These are phyloP conservation scores for Letharia lupina DNA, from an alignment of 495 filamentous ascomycete genomes.

Conservation along the genomic window DNA sequence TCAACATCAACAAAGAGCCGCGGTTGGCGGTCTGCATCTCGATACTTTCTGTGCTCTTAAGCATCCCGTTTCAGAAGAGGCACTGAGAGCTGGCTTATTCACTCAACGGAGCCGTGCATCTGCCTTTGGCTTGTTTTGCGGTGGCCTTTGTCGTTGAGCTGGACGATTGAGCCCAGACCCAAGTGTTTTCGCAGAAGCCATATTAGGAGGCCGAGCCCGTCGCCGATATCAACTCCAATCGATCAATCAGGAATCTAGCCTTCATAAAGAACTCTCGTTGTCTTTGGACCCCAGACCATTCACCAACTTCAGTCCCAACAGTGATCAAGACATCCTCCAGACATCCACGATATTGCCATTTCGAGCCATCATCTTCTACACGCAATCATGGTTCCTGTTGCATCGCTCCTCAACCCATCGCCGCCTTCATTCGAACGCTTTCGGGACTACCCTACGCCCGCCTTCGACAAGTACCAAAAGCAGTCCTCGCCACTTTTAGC, in stretches of 20 bases:
- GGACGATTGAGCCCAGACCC: slow-evolving; percentile 4
- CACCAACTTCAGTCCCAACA: background rate
- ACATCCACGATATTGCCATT: background rate
- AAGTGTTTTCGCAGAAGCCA: slow-evolving; percentile 1
- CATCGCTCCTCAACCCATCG: slow-evolving; percentile 54
- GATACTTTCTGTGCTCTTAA: slow-evolving; percentile 1
- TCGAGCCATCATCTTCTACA: slow-evolving; percentile 4
- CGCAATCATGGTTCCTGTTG: slow-evolving; percentile 44
- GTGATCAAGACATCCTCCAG: background rate
- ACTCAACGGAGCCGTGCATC: slow-evolving; percentile 1
- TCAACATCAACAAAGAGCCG: slow-evolving; percentile 20
- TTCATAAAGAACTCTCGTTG: background rate
- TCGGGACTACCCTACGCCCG: slow-evolving; percentile 26
- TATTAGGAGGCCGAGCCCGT: slow-evolving; percentile 10
- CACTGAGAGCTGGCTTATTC: slow-evolving; percentile 4
- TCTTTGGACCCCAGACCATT: slow-evolving; percentile 4
- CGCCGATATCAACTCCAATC: background rate
- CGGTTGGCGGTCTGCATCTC: slow-evolving; percentile 20
- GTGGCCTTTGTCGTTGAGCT: slow-evolving; percentile 7
- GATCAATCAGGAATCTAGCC: background rate
- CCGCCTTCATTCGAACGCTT: slow-evolving; percentile 29
- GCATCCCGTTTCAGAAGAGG: slow-evolving; percentile 7
- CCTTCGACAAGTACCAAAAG: slow-evolving; percentile 22
- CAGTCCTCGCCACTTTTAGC: slow-evolving; percentile 21
- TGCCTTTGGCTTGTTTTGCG: slow-evolving; percentile 12